Conservation (phyloP, 495 filamentous ascomycete genomes). For the Terfezia boudieri region DNA sequence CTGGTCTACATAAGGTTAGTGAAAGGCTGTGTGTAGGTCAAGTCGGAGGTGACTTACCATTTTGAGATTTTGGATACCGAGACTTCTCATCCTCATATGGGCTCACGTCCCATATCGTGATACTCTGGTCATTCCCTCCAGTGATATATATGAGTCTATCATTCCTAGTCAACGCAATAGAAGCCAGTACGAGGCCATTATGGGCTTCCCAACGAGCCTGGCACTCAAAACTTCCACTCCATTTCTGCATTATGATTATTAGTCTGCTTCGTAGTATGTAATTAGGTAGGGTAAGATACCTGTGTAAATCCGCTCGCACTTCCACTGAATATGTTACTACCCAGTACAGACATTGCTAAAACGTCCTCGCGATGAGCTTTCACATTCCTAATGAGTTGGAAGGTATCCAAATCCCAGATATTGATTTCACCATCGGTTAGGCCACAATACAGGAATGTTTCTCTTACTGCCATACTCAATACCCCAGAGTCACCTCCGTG, state of each 20-base stretch:
- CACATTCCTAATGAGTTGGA: conserved; percentile 67
- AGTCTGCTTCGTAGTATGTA: too few relatives aligned
- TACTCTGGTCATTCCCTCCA: conserved; percentile 77
- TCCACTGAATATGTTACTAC: conserved; percentile 65
- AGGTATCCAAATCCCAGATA: conserved; percentile 90
- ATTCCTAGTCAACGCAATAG: conserved; percentile 43
- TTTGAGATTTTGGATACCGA: conserved; percentile 19
- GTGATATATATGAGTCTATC: conserved; percentile 63
- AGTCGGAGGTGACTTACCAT: conserved; percentile 21
- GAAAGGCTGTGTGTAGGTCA: background rate
- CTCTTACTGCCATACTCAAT: conserved; percentile 61
- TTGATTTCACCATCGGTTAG: conserved; percentile 77
- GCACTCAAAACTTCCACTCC: conserved; percentile 73
- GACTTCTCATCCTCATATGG: conserved; percentile 25
- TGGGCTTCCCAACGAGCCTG: conserved; percentile 69
- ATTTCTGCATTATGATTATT: conserved; percentile 30
- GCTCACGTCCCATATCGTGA: conserved; percentile 69
- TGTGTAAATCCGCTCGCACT: conserved; percentile 57
- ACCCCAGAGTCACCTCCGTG: conserved; percentile 62
- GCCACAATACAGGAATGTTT: conserved; percentile 75
- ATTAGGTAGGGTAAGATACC: conserved; percentile 27
- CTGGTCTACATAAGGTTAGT: conserved; percentile 3
- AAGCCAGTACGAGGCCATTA: conserved; percentile 68
- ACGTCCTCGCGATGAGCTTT: conserved; percentile 63
- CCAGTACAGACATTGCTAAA: conserved; percentile 61